Conservation (phyloP, 2,329 filamentous ascomycete species). For the Trichoderma koningiopsis region DNA sequence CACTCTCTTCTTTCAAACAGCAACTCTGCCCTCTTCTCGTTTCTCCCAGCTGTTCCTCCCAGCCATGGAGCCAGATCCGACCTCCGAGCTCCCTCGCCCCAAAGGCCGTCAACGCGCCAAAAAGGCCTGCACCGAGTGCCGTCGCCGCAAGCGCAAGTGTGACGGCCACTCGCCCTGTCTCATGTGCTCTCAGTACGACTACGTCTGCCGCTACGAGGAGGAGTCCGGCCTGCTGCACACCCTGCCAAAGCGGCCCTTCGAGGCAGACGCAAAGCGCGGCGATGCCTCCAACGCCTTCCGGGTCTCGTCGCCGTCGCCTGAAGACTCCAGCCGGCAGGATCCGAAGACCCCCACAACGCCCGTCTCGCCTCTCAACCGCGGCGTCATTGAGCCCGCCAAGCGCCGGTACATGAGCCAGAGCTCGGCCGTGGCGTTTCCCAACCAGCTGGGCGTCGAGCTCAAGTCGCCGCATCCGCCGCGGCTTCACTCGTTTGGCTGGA, state of each 20-base stretch:
- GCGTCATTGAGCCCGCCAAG: constrained; percentile 10
- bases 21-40: background rate
- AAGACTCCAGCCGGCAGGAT: background rate
- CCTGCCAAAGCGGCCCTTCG: background rate
- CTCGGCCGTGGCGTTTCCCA: constrained; percentile 28
- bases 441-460: constrained; percentile 27
- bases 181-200: constrained; percentile 27
- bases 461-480: constrained; percentile 24
- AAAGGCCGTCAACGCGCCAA: constrained; percentile 7
- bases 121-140: constrained; percentile 23
- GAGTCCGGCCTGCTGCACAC: background rate
- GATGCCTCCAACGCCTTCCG: background rate
- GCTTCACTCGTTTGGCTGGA: constrained; percentile 30
- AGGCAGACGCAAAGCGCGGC: background rate
- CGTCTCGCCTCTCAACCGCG: constrained; percentile 1
- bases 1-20: background rate
- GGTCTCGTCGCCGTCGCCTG: background rate
- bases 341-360: background rate
- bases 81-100: background rate
- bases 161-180: constrained; percentile 27
- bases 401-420: constrained; percentile 28
- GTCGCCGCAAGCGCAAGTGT: constrained; percentile 28
- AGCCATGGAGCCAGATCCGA: background rate
- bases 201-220: constrained; percentile 26
- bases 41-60: background rate